phyloP scores from a whole-genome alignment of 352 stramenopile species.

The Lagenidium giganteum region DNA sequence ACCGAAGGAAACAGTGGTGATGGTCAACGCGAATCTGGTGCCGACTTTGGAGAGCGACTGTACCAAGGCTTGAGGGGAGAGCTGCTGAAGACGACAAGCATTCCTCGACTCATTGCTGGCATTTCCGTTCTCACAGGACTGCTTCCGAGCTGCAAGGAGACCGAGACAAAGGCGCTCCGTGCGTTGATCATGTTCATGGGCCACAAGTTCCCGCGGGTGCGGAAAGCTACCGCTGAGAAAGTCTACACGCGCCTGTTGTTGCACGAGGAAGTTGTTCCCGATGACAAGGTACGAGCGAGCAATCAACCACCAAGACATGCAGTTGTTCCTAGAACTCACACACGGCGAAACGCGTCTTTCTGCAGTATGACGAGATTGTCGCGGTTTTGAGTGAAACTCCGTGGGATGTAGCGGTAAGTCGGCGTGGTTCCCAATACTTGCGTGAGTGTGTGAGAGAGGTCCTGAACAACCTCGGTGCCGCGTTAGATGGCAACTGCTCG shows the following conservation, averaged over 20 bases:
- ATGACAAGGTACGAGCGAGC: slow-evolving; percentile 62
- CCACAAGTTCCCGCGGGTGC: slow-evolving; percentile 84
- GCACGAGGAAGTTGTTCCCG: slow-evolving; percentile 61
- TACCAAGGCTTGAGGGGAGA: slow-evolving; percentile 65
- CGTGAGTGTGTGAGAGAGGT: slow-evolving; percentile 3
- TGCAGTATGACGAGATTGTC: slow-evolving; percentile 64
- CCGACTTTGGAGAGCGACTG: slow-evolving; percentile 52
- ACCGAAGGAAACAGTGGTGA: slow-evolving; percentile 25
- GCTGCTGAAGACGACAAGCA: slow-evolving; percentile 49
- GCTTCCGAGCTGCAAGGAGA: slow-evolving; percentile 53
- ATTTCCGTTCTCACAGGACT: slow-evolving; percentile 72
- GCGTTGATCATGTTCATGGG: slow-evolving; percentile 71
- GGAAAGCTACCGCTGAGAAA: slow-evolving; percentile 76
- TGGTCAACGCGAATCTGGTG: slow-evolving; percentile 6
- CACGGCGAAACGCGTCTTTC: neutral
- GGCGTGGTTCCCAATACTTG: neutral
- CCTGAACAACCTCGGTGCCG: too few species aligned
- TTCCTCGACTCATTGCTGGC: slow-evolving; percentile 65
- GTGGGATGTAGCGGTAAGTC: slow-evolving; percentile 71
- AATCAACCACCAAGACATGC: neutral
- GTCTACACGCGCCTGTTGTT: slow-evolving; percentile 80
- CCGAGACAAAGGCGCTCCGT: slow-evolving; percentile 48
- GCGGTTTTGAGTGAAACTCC: slow-evolving; percentile 74
- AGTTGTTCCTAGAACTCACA: neutral
- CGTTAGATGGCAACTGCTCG: slow-evolving; percentile 50